Evolutionary conservation across 106 monocot genomes (phyloP), one percentile per base, ranked within the genome.

Genomic region (Cymbidium sinense): DNA sequence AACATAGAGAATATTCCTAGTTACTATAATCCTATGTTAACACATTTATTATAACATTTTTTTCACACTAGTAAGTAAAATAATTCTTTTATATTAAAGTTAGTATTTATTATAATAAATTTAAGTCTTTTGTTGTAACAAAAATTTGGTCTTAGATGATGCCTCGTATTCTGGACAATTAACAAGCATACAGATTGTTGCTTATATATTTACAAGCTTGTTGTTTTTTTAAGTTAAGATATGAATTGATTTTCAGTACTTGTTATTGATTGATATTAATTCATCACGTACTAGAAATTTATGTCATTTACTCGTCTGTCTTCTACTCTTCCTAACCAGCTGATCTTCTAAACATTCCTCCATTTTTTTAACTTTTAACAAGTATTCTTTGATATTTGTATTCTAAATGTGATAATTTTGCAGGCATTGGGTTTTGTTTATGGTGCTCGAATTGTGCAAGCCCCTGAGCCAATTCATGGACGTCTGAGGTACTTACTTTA

Each of bases 381-480:
- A 25, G 27, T n/a, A 17, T 33, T 67, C n/a, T 31, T 67, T 67
- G 67, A 33, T 67, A 3, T 33, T 67, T 33, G 29, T 33, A 67
- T 67, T 67, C 31, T 33, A 67, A 31, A 67, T 71, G 19, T 27
- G 2, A 74, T 44, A 15, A 23, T 76, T 19, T 70, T 75, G 44
- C 80, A 99, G 99, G 94, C 95, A 7, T 80, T 99, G 78, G 99
- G 90, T 50, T 86, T 89, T 86, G 89, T 86, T 20, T 92, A 95
- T 87, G 95, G 99, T 75, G 99, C 94, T 77, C 80, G 82, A 81
- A 84, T 99, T 78, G 77, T 89, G 27, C 94, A 95, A 86, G 99
- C 99, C 50, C 92, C 92, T 54, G 92, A 95, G 81, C 95, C 99
- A 81, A 82, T 99, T 84, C 99, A 99, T 79, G 95, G 99, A 37